Conservation (phyloP, 179 eudicot species). For the Beta lomatogona region DNA sequence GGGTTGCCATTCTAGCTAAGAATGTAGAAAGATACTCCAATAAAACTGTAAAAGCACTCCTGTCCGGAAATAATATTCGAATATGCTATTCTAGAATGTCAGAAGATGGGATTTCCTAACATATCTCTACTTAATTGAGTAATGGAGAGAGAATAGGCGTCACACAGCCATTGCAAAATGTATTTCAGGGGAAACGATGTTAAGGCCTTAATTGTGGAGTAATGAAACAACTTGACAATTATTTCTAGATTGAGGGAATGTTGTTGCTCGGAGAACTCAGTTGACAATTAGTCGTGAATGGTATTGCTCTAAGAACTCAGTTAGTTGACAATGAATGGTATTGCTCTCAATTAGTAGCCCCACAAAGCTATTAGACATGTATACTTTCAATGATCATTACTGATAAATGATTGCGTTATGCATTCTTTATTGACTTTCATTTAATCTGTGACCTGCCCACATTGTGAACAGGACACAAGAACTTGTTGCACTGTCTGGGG, state of each 20-base stretch:
- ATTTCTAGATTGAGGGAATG: neutral
- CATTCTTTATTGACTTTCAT: neutral
- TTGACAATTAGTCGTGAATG: no score
- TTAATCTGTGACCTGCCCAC: conserved; percentile 3
- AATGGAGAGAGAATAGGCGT: neutral
- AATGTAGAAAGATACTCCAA: no score
- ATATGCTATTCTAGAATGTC: neutral
- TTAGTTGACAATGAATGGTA: no score
- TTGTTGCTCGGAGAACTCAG: no score
- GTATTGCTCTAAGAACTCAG: no score
- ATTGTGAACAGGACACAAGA: conserved; percentile 67
- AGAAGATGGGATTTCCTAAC: neutral
- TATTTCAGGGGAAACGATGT: neutral
- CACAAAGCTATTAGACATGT: neutral
- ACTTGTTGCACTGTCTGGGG: conserved; percentile 88
- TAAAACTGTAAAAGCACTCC: neutral
- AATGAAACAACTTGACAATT: neutral
- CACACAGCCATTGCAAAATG: neutral
- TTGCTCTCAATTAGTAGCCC: neutral
- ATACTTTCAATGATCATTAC: neutral
- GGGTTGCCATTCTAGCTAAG: neutral
- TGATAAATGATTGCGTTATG: neutral
- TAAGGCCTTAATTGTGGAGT: neutral
- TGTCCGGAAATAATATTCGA: neutral
- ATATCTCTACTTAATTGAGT: neutral